Conservation (phyloP, 2,329 filamentous ascomycete species). For the Botrytis squamosa region DNA sequence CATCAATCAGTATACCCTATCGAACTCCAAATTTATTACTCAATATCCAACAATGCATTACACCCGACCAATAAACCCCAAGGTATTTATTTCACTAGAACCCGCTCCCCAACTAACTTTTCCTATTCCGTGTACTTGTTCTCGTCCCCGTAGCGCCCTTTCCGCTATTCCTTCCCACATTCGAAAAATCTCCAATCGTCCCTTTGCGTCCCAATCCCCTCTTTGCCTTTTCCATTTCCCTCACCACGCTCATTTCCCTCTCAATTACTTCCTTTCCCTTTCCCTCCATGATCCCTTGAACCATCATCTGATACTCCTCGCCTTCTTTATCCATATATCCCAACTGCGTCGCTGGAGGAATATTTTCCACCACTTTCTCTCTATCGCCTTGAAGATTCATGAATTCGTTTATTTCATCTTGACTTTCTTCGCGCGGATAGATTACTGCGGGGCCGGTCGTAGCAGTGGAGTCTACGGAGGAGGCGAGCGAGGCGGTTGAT, state of each 20-base stretch:
- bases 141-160: not conserved
- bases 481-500: constrained; percentile 47
- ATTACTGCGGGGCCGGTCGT: constrained; percentile 34
- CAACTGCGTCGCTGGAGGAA: constrained; percentile 32
- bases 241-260: constrained; percentile 17
- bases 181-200: constrained; percentile 6
- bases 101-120: not conserved
- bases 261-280: constrained; percentile 29
- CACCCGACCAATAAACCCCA: not conserved
- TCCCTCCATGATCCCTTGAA: constrained; percentile 38
- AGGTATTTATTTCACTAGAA: not conserved
- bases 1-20: no score
- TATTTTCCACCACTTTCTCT: not conserved
- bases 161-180: not conserved
- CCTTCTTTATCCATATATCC: constrained; percentile 39
- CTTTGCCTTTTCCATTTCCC: constrained; percentile 24
- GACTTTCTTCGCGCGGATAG: constrained; percentile 24
- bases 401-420: constrained; percentile 5
- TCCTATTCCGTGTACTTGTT: not conserved
- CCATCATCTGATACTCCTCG: constrained; percentile 32
- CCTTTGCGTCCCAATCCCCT: constrained; percentile 3
- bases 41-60: not conserved
- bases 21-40: not conserved
- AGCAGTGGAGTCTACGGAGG: constrained; percentile 44
- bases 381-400: constrained; percentile 11